Evolutionary conservation across 306 rosid species (phyloP).

Genomic region (Acacia crassicarpa): DNA sequence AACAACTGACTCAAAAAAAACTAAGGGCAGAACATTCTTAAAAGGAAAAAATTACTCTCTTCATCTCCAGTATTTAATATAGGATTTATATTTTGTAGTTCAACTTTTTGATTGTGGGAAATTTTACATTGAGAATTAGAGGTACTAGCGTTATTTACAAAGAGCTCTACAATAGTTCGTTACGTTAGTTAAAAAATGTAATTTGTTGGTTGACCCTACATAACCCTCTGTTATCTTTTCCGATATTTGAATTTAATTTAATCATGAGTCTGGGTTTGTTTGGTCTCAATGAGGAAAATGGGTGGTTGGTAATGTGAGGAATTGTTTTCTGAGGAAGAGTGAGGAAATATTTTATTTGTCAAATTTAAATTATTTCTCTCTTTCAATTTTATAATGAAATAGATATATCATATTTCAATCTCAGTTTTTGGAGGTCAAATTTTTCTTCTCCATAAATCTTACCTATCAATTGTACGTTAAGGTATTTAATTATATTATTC

Average conservation of each 20-base stretch:
- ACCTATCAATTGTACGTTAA: too few species aligned
- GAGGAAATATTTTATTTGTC: background rate
- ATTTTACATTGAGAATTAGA: too few species aligned
- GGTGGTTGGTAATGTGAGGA: too few species aligned
- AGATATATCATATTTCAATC: background rate
- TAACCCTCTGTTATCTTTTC: background rate
- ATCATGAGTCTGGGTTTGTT: background rate
- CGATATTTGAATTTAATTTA: background rate
- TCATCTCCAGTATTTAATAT: too few species aligned
- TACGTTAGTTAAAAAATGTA: background rate
- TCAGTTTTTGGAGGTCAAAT: too few species aligned
- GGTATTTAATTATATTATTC: too few species aligned
- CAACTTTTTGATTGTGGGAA: too few species aligned
- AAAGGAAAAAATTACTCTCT: too few species aligned
- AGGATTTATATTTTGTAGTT: too few species aligned
- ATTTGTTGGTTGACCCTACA: background rate
- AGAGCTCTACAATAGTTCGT: background rate
- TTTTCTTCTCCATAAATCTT: too few species aligned
- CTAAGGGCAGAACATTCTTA: background rate
- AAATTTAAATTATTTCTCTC: background rate
- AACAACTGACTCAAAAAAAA: background rate
- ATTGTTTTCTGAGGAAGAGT: too few species aligned
- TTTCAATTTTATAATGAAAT: too few species aligned
- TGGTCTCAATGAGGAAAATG: background rate
- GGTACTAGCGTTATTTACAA: background rate